These are phyloP conservation scores for Sporobolomyces pararoseus DNA, from an alignment of 768 basidiomycete species.

Conservation along the genomic window DNA sequence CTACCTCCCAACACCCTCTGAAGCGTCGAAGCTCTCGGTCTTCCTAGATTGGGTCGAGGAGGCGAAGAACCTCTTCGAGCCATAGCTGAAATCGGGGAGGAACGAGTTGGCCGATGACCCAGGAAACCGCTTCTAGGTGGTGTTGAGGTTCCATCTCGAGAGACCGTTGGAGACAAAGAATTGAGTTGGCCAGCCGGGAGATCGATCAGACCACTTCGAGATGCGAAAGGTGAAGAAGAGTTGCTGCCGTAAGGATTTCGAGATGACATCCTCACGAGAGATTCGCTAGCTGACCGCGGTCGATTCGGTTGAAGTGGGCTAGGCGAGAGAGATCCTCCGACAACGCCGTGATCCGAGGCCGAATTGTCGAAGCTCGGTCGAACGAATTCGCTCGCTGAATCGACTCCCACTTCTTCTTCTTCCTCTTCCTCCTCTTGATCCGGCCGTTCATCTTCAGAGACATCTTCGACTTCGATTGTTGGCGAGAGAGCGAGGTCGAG, in stretches of 20 bases:
- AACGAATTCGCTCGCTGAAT: conserved; percentile 9
- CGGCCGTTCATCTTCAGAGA: not conserved
- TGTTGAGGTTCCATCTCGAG: not conserved
- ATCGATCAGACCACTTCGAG: conserved; percentile 34
- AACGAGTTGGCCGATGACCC: not conserved
- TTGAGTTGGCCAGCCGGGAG: not conserved
- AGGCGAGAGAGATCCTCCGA: not conserved
- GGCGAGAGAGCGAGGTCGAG: conserved; percentile 2
- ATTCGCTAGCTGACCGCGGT: conserved; percentile 17
- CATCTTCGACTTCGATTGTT: not conserved
- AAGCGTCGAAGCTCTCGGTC: conserved; percentile 24
- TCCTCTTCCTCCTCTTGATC: conserved; percentile 14
- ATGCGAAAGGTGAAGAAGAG: conserved; percentile 25
- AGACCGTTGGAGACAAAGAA: not conserved
- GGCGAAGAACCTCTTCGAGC: conserved; percentile 12
- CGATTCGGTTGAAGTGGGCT: not conserved
- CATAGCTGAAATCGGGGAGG: conserved; percentile 13
- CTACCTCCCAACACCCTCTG: conserved; percentile 17
- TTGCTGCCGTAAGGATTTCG: conserved; percentile 9
- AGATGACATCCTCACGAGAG: conserved; percentile 7
- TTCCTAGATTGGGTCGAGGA: not conserved
- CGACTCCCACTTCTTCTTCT: not conserved
- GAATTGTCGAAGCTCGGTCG: conserved; percentile 29
- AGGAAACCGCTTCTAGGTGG: not conserved
- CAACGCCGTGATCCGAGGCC: conserved; percentile 1